These are phyloP conservation scores for Filobasidium floriforme DNA, from an alignment of 768 basidiomycete species.

Conservation along the genomic window DNA sequence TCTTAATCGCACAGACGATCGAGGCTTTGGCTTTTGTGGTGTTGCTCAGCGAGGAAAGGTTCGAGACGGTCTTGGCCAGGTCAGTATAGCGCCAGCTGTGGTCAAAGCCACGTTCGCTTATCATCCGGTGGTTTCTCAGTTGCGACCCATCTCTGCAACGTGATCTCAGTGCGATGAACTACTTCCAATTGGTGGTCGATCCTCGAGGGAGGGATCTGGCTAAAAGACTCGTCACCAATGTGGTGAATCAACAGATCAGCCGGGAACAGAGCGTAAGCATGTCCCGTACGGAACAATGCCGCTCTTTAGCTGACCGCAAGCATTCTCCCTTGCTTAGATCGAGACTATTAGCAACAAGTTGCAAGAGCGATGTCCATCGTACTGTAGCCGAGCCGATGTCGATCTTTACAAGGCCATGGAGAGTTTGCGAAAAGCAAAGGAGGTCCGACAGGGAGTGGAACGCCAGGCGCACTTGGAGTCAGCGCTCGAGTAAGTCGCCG, in stretches of 20 bases:
- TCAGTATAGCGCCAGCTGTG: constrained; percentile 46
- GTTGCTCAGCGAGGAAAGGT: constrained; percentile 79
- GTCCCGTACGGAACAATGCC: background rate
- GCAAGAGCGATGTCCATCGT: constrained; percentile 89
- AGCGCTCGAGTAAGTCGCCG: constrained; percentile 62
- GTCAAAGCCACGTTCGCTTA: background rate
- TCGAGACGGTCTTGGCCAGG: constrained; percentile 76
- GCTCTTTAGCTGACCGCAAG: background rate
- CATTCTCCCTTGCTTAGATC: constrained; percentile 53
- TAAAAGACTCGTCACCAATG: constrained; percentile 79
- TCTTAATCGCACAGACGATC: constrained; percentile 72
- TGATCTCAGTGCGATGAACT: constrained; percentile 63
- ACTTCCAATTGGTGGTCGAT: constrained; percentile 76
- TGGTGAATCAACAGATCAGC: constrained; percentile 96
- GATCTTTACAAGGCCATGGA: constrained; percentile 98
- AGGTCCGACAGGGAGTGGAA: constrained; percentile 65
- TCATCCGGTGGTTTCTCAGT: constrained; percentile 45
- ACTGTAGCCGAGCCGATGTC: constrained; percentile 97
- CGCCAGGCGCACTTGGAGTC: constrained; percentile 73
- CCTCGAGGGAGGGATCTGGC: constrained; percentile 81
- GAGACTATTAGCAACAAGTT: constrained; percentile 93
- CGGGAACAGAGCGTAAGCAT: constrained; percentile 80
- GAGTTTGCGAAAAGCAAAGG: constrained; percentile 80
- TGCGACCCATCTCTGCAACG: constrained; percentile 68
- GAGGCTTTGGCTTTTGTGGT: constrained; percentile 92